Conservation (phyloP, 176 grass and related monocot species). For the Tuctoria greenei region DNA sequence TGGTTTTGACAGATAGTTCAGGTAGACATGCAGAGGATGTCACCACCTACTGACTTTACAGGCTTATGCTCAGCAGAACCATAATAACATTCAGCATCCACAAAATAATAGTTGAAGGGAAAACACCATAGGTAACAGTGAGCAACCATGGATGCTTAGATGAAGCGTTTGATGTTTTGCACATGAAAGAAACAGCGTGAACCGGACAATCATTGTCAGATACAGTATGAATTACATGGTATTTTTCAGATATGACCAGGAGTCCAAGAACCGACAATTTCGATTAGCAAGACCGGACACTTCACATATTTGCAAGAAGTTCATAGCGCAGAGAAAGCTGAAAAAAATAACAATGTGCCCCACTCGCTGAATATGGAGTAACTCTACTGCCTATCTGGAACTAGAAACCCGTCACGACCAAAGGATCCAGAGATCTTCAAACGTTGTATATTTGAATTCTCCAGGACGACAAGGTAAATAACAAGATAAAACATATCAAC, state of each 20-base stretch:
- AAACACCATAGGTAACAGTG: neutral
- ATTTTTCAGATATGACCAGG: too few relatives aligned
- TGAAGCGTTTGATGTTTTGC: neutral
- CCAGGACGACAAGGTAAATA: neutral
- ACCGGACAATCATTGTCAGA: neutral
- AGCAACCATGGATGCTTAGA: neutral
- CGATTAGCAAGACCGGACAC: neutral
- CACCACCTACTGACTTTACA: neutral
- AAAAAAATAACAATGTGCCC: neutral
- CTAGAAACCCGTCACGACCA: neutral
- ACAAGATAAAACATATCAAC: neutral
- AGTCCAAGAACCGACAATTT: neutral
- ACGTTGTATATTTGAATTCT: neutral
- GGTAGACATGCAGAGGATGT: neutral
- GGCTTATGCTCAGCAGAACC: neutral
- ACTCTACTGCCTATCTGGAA: neutral
- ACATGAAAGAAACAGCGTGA: neutral
- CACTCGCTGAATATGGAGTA: neutral
- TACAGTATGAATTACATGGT: too few relatives aligned
- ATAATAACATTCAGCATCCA: neutral
- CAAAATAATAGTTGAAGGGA: too few relatives aligned
- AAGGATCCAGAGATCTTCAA: neutral
- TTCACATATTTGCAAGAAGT: neutral
- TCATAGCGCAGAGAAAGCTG: neutral
- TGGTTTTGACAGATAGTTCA: neutral